Base-by-base conservation (phyloP, 2,329 filamentous ascomycete species). In the Aspergillus aculeatinus region DNA sequence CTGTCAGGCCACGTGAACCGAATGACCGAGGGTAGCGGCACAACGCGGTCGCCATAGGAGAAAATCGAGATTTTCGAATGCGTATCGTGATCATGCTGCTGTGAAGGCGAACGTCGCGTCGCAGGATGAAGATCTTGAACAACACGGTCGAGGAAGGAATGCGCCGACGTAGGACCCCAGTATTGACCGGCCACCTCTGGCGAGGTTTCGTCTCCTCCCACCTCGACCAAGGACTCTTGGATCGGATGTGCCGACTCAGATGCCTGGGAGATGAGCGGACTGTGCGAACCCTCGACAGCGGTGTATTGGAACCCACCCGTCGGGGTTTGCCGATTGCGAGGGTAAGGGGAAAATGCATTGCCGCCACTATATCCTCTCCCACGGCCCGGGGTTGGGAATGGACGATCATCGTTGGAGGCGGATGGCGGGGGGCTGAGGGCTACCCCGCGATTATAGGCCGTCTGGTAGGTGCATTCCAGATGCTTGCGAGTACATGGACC, bases 111-210 rank as follows among this genome's bases (percentile, higher is more conserved):
- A 10, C 5, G 33, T 16, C 12, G 33, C 33, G 33, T 35, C 33
- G 58, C 56, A 3, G 61, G 49, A 16, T 63, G 59, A 9, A 69
- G 52, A 12, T 67, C 62, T 33, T 59, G 59, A 14, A 67, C 66
- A 1, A 62, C 67, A 23, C 63, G 55, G 19, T 60, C 66, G 16
- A 68, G 42, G n/a, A 69, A 69, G 0, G 66, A 69, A 48, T 69
- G 67, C 0, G 67, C 67, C 3, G 67, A 69, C 16, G 64, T 64
- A 14, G 67, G 67, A 5, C 67, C 67, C 55, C 67, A 63, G 47
- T 69, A 69, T 23, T 65, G 67, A 10, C 61, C 65, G 7, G 59
- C 57, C 19, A 63, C 57, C n/a, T 65, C 60, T 19, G 60, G n/a
- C 51, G 48, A 51, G 25, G 19, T 29, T 29, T 55, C 50, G 44